Evolutionary conservation across 129 eudicot species (phyloP).

Genomic region (Lactuca saligna): DNA sequence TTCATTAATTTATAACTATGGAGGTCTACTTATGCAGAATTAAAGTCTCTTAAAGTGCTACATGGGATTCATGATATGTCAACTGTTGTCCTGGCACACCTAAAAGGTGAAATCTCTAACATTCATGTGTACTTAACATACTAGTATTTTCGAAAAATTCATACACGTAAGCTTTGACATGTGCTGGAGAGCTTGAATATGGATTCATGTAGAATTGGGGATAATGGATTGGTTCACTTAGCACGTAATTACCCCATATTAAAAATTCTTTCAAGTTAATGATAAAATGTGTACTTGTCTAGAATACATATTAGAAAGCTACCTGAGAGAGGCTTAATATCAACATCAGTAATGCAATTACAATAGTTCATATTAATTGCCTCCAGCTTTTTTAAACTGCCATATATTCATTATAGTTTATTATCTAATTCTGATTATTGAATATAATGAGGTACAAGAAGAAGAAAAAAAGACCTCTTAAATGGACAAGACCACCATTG

Average conservation of each 20-base stretch:
- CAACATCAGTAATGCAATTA: constrained; percentile 67
- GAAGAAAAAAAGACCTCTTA: neutral
- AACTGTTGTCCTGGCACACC: no score
- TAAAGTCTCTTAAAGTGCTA: no score
- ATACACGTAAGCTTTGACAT: neutral
- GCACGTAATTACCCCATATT: constrained; percentile 18
- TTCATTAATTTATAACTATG: no score
- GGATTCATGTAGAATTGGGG: constrained; percentile 65
- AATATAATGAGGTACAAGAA: no score
- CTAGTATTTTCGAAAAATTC: no score
- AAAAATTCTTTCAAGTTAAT: no score
- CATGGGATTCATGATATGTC: no score
- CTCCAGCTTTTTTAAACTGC: constrained; percentile 63
- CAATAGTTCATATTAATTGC: constrained; percentile 72
- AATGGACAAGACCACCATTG: no score
- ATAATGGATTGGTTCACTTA: constrained; percentile 56
- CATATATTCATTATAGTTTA: neutral
- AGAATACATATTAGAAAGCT: constrained; percentile 12
- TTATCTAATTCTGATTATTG: no score
- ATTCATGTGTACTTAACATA: no score
- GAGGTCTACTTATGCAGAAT: no score
- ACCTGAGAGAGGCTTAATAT: constrained; percentile 74
- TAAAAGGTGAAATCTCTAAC: no score
- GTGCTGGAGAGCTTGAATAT: constrained; percentile 64
- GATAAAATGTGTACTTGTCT: neutral